Base-by-base conservation (phyloP, 2,329 filamentous ascomycete genomes). In the Atkinsonella texensis region DNA sequence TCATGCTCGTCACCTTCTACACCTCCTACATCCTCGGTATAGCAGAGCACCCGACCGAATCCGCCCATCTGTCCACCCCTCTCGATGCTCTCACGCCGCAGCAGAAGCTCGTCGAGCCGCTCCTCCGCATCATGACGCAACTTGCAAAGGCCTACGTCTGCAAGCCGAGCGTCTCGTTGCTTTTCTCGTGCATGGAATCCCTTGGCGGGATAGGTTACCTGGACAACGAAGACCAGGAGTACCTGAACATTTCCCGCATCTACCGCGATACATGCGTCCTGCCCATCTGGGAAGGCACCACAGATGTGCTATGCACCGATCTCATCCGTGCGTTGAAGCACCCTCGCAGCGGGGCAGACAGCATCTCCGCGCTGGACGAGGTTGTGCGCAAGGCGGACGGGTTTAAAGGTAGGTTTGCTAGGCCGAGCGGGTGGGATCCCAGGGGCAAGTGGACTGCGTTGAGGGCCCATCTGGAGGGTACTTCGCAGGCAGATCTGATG, bases 211-310 rank as follows among this genome's bases (percentile, higher is more conserved):
- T 85, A 0, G 82, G 83, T 0, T 86, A 85, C 57, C 73, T 83
- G 23, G 72, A 81, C 59, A 84, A 84, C 57, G 71, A 76, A 39
- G 76, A 80, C 53, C 77, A 80, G 53, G 79, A 81, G 48, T 74
- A 80, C 39, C 69, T 86, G 52, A 89, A 88, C 59, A 68, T 88
- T 3, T 75, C 83, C 0, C 74, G 82, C 7, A 68, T 87, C 1
- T 80, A 81, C 58, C 75, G 85, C 8, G 84, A 88, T 58, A 78
- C 75, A 1, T 71, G 68, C 8, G 84, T 87, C 2, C 67, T 79
- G 48, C 74, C 77, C 13, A 87, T 88, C 47, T 86, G 83, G 81
- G 83, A 86, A 63, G 83, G 84, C 1, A 88, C 85, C 0, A 86
- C 83, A 0, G 83, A 87, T 58, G 81, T 89, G 6, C 70, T 89